Conservation (phyloP, 2,329 filamentous ascomycete genomes). For the Pseudocercospora fijiensis region DNA sequence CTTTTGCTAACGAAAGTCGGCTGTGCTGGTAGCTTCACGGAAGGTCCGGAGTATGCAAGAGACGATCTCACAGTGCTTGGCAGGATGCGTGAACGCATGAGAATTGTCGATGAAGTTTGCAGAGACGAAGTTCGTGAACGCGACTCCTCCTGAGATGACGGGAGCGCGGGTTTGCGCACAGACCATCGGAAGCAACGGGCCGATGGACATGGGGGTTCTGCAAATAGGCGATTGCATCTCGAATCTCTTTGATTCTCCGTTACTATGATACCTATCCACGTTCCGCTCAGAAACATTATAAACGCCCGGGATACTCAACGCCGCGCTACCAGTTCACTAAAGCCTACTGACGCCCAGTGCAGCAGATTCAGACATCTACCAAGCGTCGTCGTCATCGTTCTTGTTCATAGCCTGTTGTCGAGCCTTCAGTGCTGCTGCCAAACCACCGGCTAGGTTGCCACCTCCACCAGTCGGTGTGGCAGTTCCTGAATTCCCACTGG, state of each 20-base stretch:
- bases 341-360: neutral
- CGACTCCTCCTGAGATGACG: neutral
- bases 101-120: neutral
- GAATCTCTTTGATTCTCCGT: neutral
- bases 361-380: constrained; percentile 25
- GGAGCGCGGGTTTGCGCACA: neutral
- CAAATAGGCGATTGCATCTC: too few species aligned
- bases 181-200: neutral
- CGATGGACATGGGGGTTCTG: too few species aligned
- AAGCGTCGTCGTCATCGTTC: constrained; percentile 42
- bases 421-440: constrained; percentile 52
- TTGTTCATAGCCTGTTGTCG: constrained; percentile 52
- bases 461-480: constrained; percentile 36
- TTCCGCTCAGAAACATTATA: neutral
- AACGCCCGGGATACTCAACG: neutral
- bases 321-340: neutral
- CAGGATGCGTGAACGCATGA: neutral
- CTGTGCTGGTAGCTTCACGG: neutral
- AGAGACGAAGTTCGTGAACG: neutral
- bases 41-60: neutral
- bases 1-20: neutral
- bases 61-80: neutral
- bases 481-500: constrained; percentile 33
- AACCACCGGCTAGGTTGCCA: constrained; percentile 50
- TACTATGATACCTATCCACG: neutral